phyloP scores from a whole-genome alignment of 2,329 filamentous ascomycete species.

The Diplodia sapinea region DNA sequence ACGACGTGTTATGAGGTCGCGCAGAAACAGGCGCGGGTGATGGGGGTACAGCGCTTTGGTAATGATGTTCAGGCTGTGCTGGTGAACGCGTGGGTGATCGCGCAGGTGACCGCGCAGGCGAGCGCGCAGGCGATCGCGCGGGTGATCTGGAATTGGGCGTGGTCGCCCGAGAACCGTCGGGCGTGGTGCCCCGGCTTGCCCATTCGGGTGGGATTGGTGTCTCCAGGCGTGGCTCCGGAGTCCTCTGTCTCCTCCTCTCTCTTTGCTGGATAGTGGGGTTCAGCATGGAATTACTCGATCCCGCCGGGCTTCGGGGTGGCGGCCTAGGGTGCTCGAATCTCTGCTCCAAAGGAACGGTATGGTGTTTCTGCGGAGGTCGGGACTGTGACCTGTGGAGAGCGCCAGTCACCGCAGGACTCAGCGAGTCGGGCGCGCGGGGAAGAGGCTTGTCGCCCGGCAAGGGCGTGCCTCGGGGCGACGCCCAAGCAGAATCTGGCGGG shows the following conservation, averaged over 20 bases:
- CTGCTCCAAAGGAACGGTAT: slow-evolving; percentile 29
- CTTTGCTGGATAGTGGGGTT: slow-evolving; percentile 12
- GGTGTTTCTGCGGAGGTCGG: slow-evolving; percentile 20
- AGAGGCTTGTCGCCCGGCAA: slow-evolving; percentile 30
- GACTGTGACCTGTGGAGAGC: slow-evolving; percentile 28
- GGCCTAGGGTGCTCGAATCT: slow-evolving; percentile 30
- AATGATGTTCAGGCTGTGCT: slow-evolving; percentile 4
- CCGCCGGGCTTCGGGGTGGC: slow-evolving; percentile 18
- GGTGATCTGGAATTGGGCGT: slow-evolving; percentile 28
- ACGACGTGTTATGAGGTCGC: slow-evolving; percentile 3
- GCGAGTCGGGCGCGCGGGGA: slow-evolving; percentile 24
- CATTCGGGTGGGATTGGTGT: slow-evolving; percentile 25
- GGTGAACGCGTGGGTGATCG: slow-evolving; percentile 15
- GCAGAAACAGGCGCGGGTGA: slow-evolving; percentile 8
- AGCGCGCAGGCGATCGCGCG: slow-evolving; percentile 21
- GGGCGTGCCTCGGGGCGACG: slow-evolving; percentile 23
- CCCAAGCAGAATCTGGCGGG: slow-evolving; percentile 25
- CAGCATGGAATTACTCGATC: not conserved
- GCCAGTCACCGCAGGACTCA: slow-evolving; percentile 12
- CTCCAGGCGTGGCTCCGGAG: slow-evolving; percentile 24
- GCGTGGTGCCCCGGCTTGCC: slow-evolving; percentile 22
- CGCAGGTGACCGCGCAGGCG: slow-evolving; percentile 19
- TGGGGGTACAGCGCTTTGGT: not conserved
- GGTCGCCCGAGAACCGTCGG: slow-evolving; percentile 27
- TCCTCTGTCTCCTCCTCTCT: slow-evolving; percentile 22